phyloP scores from a whole-genome alignment of 495 filamentous ascomycete species.

The Niebla homalea region DNA sequence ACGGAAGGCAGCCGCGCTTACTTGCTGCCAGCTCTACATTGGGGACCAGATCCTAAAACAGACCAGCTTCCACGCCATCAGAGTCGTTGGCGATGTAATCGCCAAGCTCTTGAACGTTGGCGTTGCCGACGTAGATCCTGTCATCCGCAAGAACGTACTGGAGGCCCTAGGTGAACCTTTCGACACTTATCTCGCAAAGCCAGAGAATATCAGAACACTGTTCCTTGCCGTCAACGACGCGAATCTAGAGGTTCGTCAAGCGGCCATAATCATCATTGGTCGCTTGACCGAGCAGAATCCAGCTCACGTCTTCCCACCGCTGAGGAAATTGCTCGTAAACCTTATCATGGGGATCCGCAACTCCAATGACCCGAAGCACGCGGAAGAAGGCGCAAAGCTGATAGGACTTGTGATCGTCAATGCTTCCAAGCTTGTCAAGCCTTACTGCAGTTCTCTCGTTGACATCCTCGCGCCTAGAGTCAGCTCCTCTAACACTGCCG shows the following conservation, averaged over 20 bases:
- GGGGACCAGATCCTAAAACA: slow-evolving; percentile 95
- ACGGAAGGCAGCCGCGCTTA: slow-evolving; percentile 85
- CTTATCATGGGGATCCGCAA: slow-evolving; percentile 90
- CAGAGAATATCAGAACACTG: slow-evolving; percentile 87
- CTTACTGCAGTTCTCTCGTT: slow-evolving; percentile 91
- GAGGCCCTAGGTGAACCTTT: slow-evolving; percentile 84
- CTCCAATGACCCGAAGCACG: slow-evolving; percentile 82
- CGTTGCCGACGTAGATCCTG: slow-evolving; percentile 77
- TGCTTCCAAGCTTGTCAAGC: slow-evolving; percentile 78
- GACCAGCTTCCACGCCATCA: slow-evolving; percentile 87
- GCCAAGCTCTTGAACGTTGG: slow-evolving; percentile 90
- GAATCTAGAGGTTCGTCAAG: slow-evolving; percentile 79
- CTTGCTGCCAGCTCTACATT: slow-evolving; percentile 93
- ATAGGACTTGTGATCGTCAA: slow-evolving; percentile 86
- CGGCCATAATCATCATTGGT: slow-evolving; percentile 89
- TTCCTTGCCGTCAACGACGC: slow-evolving; percentile 97
- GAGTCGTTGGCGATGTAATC: slow-evolving; percentile 94
- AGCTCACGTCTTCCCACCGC: slow-evolving; percentile 88
- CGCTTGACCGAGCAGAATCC: slow-evolving; percentile 84
- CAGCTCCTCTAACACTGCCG: slow-evolving; percentile 64
- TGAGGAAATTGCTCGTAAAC: slow-evolving; percentile 90
- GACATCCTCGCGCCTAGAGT: slow-evolving; percentile 81
- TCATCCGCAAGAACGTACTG: slow-evolving; percentile 78
- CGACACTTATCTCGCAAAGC: slow-evolving; percentile 84
- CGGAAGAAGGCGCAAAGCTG: slow-evolving; percentile 88